These are phyloP conservation scores for Metahyphopichia silvanorum DNA, from an alignment of 805 yeast species.

Conservation along the genomic window DNA sequence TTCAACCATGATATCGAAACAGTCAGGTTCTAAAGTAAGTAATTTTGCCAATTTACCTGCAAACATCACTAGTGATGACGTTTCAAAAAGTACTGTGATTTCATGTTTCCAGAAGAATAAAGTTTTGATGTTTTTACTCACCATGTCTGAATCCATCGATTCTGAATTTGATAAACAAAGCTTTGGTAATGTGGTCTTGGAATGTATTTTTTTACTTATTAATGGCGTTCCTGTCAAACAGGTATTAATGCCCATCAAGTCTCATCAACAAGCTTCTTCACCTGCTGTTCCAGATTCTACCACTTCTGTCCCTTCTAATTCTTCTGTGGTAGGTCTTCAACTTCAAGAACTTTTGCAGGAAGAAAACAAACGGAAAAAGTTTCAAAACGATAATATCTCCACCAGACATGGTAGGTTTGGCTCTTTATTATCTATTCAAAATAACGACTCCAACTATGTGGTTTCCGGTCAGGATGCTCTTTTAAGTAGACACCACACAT, in stretches of 20 bases:
- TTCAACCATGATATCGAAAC: slow-evolving; percentile 45
- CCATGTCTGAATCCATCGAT: slow-evolving; percentile 64
- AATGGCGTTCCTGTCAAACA: slow-evolving; percentile 50
- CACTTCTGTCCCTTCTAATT: slow-evolving; percentile 5
- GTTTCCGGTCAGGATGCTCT: slow-evolving; percentile 70
- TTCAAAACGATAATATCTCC: slow-evolving; percentile 49
- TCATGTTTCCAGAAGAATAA: slow-evolving; percentile 61
- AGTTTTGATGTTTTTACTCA: slow-evolving; percentile 69
- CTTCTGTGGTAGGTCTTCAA: slow-evolving; percentile 35
- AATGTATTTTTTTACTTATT: slow-evolving; percentile 61
- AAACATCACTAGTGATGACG: slow-evolving; percentile 61
- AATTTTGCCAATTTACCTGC: slow-evolving; percentile 47
- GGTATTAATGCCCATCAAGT: slow-evolving; percentile 12
- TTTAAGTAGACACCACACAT: slow-evolving; percentile 45
- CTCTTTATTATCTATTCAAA: slow-evolving; percentile 69
- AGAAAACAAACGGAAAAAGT: slow-evolving; percentile 54
- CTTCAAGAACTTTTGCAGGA: slow-evolving; percentile 52
- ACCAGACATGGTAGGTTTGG: slow-evolving; percentile 92
- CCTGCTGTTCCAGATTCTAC: not conserved
- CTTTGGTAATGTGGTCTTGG: slow-evolving; percentile 63
- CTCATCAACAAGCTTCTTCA: not conserved
- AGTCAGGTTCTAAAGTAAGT: slow-evolving; percentile 32
- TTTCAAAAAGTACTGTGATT: slow-evolving; percentile 59
- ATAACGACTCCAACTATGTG: slow-evolving; percentile 59
- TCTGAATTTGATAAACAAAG: slow-evolving; percentile 58